Evolutionary conservation across 2,329 filamentous ascomycete genomes (phyloP), one percentile per base, ranked within the genome.

Genomic region (Purpureocillium takamizusanense): DNA sequence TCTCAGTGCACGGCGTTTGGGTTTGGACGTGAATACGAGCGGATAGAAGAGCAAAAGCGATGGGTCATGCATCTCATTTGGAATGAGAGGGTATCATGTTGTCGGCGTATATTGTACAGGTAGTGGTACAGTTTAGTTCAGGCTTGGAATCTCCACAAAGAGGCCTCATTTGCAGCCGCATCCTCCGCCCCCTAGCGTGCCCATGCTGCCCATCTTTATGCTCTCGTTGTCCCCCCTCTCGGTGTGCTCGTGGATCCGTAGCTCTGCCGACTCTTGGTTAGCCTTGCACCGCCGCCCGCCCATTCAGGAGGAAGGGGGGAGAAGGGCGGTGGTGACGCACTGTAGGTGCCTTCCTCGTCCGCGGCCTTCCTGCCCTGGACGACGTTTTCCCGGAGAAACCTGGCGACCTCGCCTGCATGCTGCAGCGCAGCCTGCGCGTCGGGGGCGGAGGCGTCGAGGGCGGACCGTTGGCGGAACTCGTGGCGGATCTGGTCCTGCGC

Each of bases 171-270:
- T 51, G 38, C 55, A 54, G 38, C 55, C 51, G 21, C 62, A 61
- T 11, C 59, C 57, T 15, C 28, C 47, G n/a, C 57, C 54, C 7
- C 53, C 47, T n/a, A 44, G 35, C n/a, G 41, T 42, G 30, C 53
- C 55, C 2, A 44, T 58, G 42, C 63, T 69, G 3, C 72, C 71
- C 37, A 78, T 68, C 62, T 89, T 94, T 52, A 95, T 78, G 27
- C 82, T 86, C 51, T 95, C 88, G 56, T 98, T 98, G 63, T 97
- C 85, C 38, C 92, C 88, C 47, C 86, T 74, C 61, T 98, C 90
- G 23, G 83, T 98, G 47, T 94, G 69, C 44, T 94, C 76, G 59
- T 97, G 92, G 62, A 98, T 95, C 37, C 82, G 75, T 41, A 97
- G 66, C 56, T 83, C 88, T 95, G 49, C 27, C 30, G 11, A 8